A percentile compares a stretch with the other conserved stretches of the same genome.
phyloP scores from a whole-genome alignment of 164 flowering plant species.

The Protea cynaroides region DNA sequence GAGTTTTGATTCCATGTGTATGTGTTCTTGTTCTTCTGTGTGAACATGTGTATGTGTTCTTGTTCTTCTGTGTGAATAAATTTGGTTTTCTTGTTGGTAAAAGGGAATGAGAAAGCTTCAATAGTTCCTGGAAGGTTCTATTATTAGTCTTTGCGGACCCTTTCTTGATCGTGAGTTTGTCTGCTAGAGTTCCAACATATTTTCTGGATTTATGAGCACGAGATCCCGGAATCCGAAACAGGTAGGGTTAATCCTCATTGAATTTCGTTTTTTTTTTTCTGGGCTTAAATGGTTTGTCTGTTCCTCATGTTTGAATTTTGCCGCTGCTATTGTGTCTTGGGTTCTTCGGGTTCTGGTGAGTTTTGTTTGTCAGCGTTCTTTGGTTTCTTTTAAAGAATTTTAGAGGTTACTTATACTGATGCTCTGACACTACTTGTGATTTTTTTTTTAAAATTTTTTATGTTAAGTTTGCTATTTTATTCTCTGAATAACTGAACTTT shows the following conservation, averaged over 20 bases:
- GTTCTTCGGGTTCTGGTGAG: background rate
- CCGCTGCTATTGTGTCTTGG: background rate
- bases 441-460: background rate
- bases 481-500: too few species aligned
- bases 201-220: slow-evolving; percentile 48
- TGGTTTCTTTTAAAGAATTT: background rate
- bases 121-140: background rate
- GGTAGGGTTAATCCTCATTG: slow-evolving; percentile 20
- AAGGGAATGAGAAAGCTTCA: too few species aligned
- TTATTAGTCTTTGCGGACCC: slow-evolving; percentile 17
- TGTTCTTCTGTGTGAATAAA: background rate
- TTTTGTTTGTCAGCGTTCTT: background rate
- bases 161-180: slow-evolving; percentile 18
- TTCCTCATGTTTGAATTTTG: slow-evolving; percentile 5
- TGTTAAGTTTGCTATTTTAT: background rate
- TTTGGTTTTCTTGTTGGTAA: background rate
- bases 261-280: slow-evolving; percentile 13
- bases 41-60: too few species aligned
- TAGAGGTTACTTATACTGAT: too few species aligned
- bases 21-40: too few species aligned
- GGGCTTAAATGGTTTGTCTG: background rate
- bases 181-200: slow-evolving; percentile 29
- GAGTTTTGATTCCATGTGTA: background rate
- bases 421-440: too few species aligned
- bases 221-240: slow-evolving; percentile 37